Conservation (phyloP, 805 yeast genomes). For the Lipomyces mesembrius region DNA sequence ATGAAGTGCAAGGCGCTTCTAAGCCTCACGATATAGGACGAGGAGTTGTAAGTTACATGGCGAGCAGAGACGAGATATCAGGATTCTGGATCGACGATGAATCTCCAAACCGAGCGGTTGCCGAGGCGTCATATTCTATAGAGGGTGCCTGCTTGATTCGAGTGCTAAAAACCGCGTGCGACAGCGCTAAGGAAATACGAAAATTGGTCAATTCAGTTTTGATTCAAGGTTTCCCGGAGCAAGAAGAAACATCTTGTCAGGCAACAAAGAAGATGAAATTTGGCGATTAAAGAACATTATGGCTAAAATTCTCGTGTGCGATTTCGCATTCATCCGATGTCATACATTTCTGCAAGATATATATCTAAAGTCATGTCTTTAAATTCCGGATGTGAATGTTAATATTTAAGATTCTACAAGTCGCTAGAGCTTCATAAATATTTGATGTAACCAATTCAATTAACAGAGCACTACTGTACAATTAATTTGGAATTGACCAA, state of each 20-base stretch:
- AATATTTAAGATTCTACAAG: not conserved
- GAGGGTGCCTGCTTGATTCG: conserved; percentile 45
- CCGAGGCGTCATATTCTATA: conserved; percentile 50
- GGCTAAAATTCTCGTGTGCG: not conserved
- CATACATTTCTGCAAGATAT: not conserved
- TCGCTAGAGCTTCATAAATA: not conserved
- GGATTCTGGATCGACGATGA: conserved; percentile 58
- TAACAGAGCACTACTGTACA: not conserved
- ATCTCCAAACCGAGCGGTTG: conserved; percentile 42
- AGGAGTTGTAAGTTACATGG: conserved; percentile 53
- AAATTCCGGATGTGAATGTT: not conserved
- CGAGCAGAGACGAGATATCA: conserved; percentile 58
- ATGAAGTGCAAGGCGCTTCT: not conserved
- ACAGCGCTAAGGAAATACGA: conserved; percentile 46
- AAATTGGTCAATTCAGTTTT: conserved; percentile 55
- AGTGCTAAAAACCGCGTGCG: conserved; percentile 16
- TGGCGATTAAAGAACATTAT: not conserved
- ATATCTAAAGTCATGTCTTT: not conserved
- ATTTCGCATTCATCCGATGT: not conserved
- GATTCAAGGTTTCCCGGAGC: conserved; percentile 32
- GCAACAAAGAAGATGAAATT: not conserved
- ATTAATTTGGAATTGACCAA: not conserved
- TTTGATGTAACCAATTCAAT: not conserved
- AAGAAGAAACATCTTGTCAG: not conserved
- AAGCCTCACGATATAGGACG: conserved; percentile 6